phyloP scores from a whole-genome alignment of 148 eudicot species.

The Arctostaphylos glauca region DNA sequence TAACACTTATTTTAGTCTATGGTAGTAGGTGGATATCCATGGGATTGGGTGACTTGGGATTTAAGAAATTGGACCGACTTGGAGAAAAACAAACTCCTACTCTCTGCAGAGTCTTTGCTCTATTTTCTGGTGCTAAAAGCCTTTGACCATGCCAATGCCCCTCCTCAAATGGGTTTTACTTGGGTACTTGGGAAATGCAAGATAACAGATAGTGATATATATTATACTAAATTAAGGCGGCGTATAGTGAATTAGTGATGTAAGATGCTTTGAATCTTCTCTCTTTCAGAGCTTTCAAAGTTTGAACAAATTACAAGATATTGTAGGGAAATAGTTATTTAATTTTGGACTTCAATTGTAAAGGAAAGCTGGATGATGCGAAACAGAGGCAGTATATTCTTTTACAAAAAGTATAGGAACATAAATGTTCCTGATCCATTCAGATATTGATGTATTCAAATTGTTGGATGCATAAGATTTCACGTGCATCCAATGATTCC shows the following conservation, averaged over 20 bases:
- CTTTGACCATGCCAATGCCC: neutral
- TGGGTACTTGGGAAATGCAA: neutral
- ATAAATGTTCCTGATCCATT: too few relatives aligned
- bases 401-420: too few relatives aligned
- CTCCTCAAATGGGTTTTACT: neutral
- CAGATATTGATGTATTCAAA: too few relatives aligned
- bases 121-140: neutral
- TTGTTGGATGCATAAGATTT: too few relatives aligned
- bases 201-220: neutral
- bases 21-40: conserved; percentile 15
- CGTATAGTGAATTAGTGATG: neutral
- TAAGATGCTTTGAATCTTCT: neutral
- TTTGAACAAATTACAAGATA: neutral
- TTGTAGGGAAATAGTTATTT: neutral
- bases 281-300: neutral
- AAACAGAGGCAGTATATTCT: neutral
- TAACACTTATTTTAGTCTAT: neutral
- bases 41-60: conserved; percentile 13
- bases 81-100: neutral
- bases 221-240: neutral
- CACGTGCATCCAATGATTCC: too few relatives aligned
- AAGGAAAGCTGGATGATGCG: neutral
- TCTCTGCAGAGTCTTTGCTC: neutral
- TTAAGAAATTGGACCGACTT: neutral
- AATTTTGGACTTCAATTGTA: neutral